Percentiles rank a stretch among this genome's conserved stretches.
phyloP scores from a whole-genome alignment of 192 early-diverging fungal genomes.

The Lunasporangiospora selenospora region DNA sequence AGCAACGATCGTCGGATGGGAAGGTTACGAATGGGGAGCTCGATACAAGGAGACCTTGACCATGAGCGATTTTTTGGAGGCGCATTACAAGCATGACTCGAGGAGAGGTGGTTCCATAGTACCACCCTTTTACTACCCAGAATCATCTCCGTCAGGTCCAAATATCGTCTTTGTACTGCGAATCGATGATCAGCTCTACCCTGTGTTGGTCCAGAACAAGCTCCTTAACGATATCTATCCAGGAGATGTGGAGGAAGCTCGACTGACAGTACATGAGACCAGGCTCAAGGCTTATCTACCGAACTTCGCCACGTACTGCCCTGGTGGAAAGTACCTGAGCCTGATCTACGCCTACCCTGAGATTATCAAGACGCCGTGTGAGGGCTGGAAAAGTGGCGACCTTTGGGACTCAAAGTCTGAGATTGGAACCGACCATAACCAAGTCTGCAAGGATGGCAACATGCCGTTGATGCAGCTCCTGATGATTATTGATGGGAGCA shows the following conservation, averaged over 20 bases:
- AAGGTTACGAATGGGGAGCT: constrained; percentile 24
- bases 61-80: constrained; percentile 37
- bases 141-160: constrained; percentile 13
- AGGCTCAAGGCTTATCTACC: constrained; percentile 28
- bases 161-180: constrained; percentile 35
- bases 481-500: constrained; percentile 30
- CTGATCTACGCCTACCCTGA: constrained; percentile 25
- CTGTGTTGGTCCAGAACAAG: constrained; percentile 35
- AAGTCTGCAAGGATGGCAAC: constrained; percentile 17
- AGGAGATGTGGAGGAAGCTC: constrained; percentile 32
- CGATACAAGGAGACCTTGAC: constrained; percentile 21
- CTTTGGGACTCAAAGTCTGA: constrained; percentile 22
- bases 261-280: constrained; percentile 37
- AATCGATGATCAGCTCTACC: constrained; percentile 29
- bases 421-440: constrained; percentile 9
- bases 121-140: constrained; percentile 42
- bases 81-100: constrained; percentile 37
- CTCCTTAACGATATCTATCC: constrained; percentile 18
- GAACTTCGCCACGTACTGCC: constrained; percentile 29
- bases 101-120: constrained; percentile 12
- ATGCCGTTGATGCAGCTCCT: constrained; percentile 33
- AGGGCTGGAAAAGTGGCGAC: constrained; percentile 15
- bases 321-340: constrained; percentile 44
- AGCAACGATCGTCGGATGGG: constrained; percentile 39
- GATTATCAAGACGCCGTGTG: constrained; percentile 4